Base-by-base conservation (phyloP, 495 filamentous ascomycete species). In the Aspergillus mulundensis region DNA sequence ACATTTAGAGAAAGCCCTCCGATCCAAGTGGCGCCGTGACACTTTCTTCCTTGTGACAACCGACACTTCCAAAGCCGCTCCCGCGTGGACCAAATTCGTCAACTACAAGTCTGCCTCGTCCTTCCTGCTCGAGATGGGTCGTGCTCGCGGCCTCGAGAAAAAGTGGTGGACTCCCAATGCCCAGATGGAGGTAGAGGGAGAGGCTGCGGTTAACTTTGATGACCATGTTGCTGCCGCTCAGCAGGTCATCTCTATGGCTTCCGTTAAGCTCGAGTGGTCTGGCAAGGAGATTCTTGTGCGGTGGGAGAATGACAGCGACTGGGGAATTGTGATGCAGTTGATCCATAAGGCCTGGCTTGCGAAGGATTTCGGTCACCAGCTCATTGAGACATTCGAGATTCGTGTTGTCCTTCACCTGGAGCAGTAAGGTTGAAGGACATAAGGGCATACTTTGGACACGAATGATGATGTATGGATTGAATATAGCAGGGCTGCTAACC, bases 1-100 rank as follows among this genome's bases (percentile, higher is more conserved):
- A 19, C 20, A 24, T 16, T 16, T 56, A 12, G 3, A 11, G 10
- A 3, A 23, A 3, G 20, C 30, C 18, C 18, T 50, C 24, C 25
- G 21, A 3, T 11, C n/a, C 1, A 50, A 52, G 6, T 40, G 44
- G 8, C 38, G 41, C 3, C 30, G 21, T 5, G 47, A 55, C 16
- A 61, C 59, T 12, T 54, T 20, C n/a, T 61, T 62, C 41, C 32
- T 56, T 2, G 51, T 62, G 2, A 41, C 55, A n/a, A 19, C 32
- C 8, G 43, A 23, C n/a, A 39, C 30, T 1, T 18, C 18, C 2
- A 41, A 41, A 3, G 43, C 46, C 10, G 40, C 50, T 5, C 51
- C 60, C 0, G 50, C 49, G 8, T 56, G 46, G 46, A 23, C 51
- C 12, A 51, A 48, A 18, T 58, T 34, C 36, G 15, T 21, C 46